Evolutionary conservation across 2,329 filamentous ascomycete species (phyloP).

Genomic region (Xylaria sp.): DNA sequence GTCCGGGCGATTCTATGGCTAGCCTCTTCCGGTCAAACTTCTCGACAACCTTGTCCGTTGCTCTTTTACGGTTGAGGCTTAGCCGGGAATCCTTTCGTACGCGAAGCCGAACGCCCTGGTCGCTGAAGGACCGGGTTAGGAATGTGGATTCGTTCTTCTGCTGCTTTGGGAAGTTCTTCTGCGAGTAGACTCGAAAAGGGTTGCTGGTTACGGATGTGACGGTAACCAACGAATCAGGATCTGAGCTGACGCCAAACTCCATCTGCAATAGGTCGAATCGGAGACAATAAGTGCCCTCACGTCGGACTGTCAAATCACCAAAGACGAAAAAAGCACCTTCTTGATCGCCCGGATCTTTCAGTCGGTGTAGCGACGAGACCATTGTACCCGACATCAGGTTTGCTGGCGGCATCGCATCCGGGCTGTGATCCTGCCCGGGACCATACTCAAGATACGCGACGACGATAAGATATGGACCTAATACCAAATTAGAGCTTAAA

Average conservation of each 20-base stretch:
- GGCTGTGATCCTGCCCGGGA: conserved; percentile 55
- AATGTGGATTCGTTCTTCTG: conserved; percentile 75
- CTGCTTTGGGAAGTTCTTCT: conserved; percentile 82
- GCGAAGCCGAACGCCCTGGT: conserved; percentile 85
- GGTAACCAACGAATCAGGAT: conserved; percentile 43
- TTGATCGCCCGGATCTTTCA: conserved; percentile 81
- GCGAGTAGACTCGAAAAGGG: conserved; percentile 72
- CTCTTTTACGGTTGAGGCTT: conserved; percentile 60
- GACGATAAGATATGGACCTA: conserved; percentile 50
- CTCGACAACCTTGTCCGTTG: conserved; percentile 47
- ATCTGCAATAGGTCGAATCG: conserved; percentile 84
- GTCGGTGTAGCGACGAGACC: conserved; percentile 82
- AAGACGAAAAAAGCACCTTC: conserved; percentile 94
- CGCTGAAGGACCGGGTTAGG: conserved; percentile 83
- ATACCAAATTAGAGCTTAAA: conserved; percentile 32
- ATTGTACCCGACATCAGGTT: conserved; percentile 76
- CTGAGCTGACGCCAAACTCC: conserved; percentile 49
- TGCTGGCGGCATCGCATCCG: conserved; percentile 52
- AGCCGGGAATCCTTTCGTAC: conserved; percentile 84
- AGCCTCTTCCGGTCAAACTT: conserved; percentile 41
- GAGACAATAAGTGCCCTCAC: conserved; percentile 77
- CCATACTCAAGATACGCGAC: conserved; percentile 52
- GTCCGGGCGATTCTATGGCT: conserved; percentile 32
- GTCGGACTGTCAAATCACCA: conserved; percentile 83
- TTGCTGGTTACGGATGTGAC: conserved; percentile 55